A percentile compares a stretch with the other conserved stretches of the same genome.
Evolutionary conservation across 768 basidiomycete genomes (phyloP).

Genomic region (Trametes elegans): DNA sequence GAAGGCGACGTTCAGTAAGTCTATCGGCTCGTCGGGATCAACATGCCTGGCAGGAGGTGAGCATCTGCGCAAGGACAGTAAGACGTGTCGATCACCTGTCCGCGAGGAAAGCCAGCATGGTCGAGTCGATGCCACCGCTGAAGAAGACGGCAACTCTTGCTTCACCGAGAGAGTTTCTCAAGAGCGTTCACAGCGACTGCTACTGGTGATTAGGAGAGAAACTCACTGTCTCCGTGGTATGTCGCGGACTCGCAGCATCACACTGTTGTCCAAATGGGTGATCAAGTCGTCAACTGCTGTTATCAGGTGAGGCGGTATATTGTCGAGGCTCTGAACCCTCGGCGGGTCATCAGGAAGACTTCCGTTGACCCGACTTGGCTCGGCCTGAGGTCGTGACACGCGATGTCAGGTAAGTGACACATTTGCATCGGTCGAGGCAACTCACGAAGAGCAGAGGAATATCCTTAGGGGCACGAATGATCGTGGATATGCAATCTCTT

Average conservation of each 20-base stretch:
- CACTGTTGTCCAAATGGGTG: conserved; percentile 58
- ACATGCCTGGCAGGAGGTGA: conserved; percentile 62
- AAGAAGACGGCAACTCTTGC: conserved; percentile 84
- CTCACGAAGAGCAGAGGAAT: conserved; percentile 1
- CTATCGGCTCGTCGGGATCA: conserved; percentile 77
- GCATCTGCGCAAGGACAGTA: no score
- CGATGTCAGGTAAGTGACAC: no score
- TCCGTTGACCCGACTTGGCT: conserved; percentile 44
- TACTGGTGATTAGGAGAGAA: neutral
- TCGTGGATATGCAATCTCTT: neutral
- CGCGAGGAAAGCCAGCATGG: conserved; percentile 77
- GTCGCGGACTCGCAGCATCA: conserved; percentile 62
- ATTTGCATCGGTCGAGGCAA: no score
- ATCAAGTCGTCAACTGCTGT: conserved; percentile 51
- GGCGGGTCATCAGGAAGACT: conserved; percentile 43
- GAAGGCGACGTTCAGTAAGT: conserved; percentile 91
- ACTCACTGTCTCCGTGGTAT: conserved; percentile 53
- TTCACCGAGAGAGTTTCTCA: conserved; percentile 31
- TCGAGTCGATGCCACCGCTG: conserved; percentile 95
- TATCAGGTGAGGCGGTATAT: conserved; percentile 43
- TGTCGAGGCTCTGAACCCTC: conserved; percentile 35
- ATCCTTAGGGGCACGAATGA: neutral
- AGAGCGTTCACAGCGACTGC: neutral
- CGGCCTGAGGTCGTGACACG: no score
- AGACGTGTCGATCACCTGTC: conserved; percentile 59